Evolutionary conservation across 2,329 filamentous ascomycete species (phyloP).

Genomic region (Neocucurbitaria cava): DNA sequence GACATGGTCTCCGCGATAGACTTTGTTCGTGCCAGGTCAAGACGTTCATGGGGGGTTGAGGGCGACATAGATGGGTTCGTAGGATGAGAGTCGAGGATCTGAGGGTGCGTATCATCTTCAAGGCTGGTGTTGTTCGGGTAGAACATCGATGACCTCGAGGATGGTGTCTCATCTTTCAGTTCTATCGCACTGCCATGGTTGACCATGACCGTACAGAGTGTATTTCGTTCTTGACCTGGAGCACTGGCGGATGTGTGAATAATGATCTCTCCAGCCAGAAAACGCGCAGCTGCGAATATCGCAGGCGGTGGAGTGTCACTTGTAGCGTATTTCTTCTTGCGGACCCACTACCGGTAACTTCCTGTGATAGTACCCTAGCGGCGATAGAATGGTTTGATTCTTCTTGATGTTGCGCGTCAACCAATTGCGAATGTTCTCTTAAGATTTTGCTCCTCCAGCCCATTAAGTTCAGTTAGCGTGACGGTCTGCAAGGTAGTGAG

Average conservation of each 20-base stretch:
- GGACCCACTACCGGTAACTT: neutral
- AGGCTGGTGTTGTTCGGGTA: neutral
- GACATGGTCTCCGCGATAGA: constrained; percentile 32
- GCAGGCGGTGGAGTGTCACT: neutral
- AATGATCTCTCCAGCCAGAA: neutral
- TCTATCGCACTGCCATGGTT: neutral
- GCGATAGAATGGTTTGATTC: neutral
- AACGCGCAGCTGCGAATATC: neutral
- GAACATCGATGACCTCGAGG: neutral
- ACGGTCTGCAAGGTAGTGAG: neutral
- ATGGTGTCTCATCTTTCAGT: neutral
- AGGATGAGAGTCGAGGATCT: neutral
- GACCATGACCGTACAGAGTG: neutral
- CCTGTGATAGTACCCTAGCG: neutral
- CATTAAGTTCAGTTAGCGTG: neutral
- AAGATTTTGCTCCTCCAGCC: neutral
- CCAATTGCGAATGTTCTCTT: neutral
- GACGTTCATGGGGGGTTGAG: constrained; percentile 1
- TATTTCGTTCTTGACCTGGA: neutral
- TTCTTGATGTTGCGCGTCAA: neutral
- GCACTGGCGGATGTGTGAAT: neutral
- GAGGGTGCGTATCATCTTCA: neutral
- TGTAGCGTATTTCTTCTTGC: neutral
- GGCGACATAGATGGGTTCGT: neutral
- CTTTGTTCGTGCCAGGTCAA: constrained; percentile 26